Evolutionary conservation across 2,329 filamentous ascomycete genomes (phyloP), one percentile per base, ranked within the genome.

Genomic region (Colletotrichum sidae): DNA sequence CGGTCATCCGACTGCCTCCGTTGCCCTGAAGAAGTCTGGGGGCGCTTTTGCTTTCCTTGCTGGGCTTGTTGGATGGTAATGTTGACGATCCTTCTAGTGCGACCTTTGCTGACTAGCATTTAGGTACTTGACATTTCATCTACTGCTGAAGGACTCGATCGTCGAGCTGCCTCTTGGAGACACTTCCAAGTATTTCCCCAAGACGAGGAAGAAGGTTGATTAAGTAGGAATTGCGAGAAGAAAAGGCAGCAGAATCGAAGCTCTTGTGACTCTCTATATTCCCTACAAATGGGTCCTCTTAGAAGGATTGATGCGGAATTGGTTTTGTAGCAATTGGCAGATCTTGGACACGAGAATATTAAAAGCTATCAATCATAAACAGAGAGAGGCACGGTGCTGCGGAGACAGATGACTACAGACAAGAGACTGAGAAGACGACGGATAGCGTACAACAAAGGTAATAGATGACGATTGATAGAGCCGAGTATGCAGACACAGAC

Each of bases 11-110:
- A 38, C 50, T 1, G 55, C 66, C 1, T 68, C 69, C 5, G 42
- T 57, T 2, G 55, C 52, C 1, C 50, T 74, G 4, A 72, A 72
- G 49, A 72, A 73, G 42, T 49, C 70, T 0, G 70, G 69, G 2
- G 72, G 72, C 6, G 71, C 65, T 0, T 71, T 70, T 33, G 72
- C 69, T 8, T 73, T 73, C 45, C 47, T 74, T 1, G 71, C 72
- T 10, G 72, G 72, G 6, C 69, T 73, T 13, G 55, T 70, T 10
- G 71, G 71, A 50, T 74, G 71, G 72, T 71, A 55, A 39, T 6
- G 39, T 15, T 49, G 13, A 13, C 34, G 17, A 41, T 42, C n/a
- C 4, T 1, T 46, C n/a, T 2, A 46, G 6, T 4, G 9, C 4
- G 34, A n/a, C 7, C 8, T 8, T 37, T 2, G 25, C 11, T 25